These are phyloP conservation scores for Plasmopara muralis DNA, from an alignment of 352 stramenopile genomes.

Conservation along the genomic window DNA sequence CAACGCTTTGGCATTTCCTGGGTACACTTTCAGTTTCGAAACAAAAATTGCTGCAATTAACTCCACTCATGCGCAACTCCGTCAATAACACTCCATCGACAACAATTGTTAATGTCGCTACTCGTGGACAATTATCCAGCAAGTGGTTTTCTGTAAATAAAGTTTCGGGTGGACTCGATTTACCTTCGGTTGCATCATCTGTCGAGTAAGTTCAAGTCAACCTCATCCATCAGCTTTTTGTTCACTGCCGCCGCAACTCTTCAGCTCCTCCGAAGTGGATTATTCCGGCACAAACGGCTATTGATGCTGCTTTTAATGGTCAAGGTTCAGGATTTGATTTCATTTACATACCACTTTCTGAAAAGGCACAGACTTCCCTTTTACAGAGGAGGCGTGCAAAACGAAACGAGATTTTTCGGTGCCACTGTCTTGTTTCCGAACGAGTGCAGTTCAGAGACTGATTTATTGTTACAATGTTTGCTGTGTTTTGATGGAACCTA, in stretches of 20 bases:
- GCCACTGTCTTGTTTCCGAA: too few species aligned
- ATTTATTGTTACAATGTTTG: too few species aligned
- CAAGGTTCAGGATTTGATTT: too few species aligned
- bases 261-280: neutral
- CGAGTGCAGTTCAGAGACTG: too few species aligned
- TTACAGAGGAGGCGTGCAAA: too few species aligned
- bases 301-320: too few species aligned
- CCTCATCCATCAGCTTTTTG: neutral
- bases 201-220: neutral
- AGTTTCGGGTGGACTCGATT: neutral
- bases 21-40: neutral
- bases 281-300: too few species aligned
- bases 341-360: too few species aligned
- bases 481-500: too few species aligned
- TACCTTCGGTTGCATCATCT: neutral
- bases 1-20: neutral
- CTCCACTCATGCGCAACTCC: neutral
- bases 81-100: neutral
- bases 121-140: neutral
- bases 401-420: too few species aligned
- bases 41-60: neutral
- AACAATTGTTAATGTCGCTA: neutral
- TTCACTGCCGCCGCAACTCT: neutral
- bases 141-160: neutral
- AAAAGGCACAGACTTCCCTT: neutral